A percentile compares a stretch with the other conserved stretches of the same genome.
phyloP scores from a whole-genome alignment of 2,329 filamentous ascomycete species.

The Neofusicoccum kwambonambiense region DNA sequence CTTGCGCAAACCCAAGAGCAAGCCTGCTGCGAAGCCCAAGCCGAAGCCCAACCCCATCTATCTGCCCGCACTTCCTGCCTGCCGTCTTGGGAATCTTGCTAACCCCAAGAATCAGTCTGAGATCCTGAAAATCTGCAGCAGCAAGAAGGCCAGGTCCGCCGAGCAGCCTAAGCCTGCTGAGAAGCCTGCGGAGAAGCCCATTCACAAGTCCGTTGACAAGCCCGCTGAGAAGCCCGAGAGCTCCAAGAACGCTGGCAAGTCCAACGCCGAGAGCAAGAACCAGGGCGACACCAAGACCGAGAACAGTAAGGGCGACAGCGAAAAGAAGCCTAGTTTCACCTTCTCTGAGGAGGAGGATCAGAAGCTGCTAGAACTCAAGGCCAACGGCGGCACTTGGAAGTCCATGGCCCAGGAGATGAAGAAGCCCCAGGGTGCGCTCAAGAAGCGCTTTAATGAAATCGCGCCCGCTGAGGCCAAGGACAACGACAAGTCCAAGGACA shows the following conservation, averaged over 20 bases:
- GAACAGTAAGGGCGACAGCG: not conserved
- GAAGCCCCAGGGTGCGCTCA: slow-evolving; percentile 25
- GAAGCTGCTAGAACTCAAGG: slow-evolving; percentile 39
- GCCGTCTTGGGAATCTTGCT: too few species aligned
- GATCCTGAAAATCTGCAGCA: too few species aligned
- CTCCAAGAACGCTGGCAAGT: not conserved
- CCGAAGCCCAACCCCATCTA: too few species aligned
- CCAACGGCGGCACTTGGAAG: slow-evolving; percentile 30
- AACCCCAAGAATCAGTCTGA: too few species aligned
- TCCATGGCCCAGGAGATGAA: slow-evolving; percentile 31
- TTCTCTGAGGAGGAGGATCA: slow-evolving; percentile 43
- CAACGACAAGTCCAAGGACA: slow-evolving; percentile 19
- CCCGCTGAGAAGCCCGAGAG: slow-evolving; percentile 13
- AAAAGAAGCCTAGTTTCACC: slow-evolving; percentile 7
- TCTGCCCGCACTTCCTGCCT: too few species aligned
- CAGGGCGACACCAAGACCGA: not conserved
- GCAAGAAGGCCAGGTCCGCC: too few species aligned
- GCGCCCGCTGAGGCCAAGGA: slow-evolving; percentile 23
- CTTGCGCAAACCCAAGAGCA: too few species aligned
- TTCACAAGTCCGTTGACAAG: not conserved
- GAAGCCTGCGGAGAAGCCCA: slow-evolving; percentile 1
- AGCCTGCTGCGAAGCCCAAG: too few species aligned
- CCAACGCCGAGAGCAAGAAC: not conserved
- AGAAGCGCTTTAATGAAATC: slow-evolving; percentile 37
- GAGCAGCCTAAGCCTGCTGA: too few species aligned